Conservation (phyloP, 768 basidiomycete species). For the Russula ochroleuca region DNA sequence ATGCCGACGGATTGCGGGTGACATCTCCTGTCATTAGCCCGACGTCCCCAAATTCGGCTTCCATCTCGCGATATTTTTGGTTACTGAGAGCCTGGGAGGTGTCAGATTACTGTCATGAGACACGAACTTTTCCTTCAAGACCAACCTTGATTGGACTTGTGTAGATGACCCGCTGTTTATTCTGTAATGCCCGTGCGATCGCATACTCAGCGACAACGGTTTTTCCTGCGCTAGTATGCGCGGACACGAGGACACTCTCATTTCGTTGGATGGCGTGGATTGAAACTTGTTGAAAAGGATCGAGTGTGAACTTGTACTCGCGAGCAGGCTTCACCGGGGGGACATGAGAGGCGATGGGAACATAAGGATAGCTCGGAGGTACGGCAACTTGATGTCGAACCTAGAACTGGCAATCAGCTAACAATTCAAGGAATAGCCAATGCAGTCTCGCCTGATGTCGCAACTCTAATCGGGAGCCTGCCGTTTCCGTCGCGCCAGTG, state of each 20-base stretch:
- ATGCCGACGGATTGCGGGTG: conserved; percentile 95
- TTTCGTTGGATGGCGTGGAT: conserved; percentile 94
- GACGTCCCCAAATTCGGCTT: conserved; percentile 95
- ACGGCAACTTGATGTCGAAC: conserved; percentile 96
- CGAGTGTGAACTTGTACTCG: conserved; percentile 93
- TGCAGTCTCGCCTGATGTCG: conserved; percentile 61
- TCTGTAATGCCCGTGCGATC: conserved; percentile 91
- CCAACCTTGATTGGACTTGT: conserved; percentile 98
- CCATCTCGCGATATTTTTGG: conserved; percentile 98
- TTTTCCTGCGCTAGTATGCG: conserved; percentile 98
- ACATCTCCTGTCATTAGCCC: conserved; percentile 99
- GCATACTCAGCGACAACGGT: conserved; percentile 99
- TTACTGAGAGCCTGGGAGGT: conserved; percentile 83
- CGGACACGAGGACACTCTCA: conserved; percentile 95
- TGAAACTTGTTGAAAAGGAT: conserved; percentile 96
- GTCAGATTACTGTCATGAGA: conserved; percentile 26
- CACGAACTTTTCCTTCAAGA: conserved; percentile 26
- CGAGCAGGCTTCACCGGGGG: conserved; percentile 86
- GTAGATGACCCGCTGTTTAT: conserved; percentile 96
- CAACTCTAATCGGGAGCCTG: conserved; percentile 67
- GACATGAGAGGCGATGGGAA: conserved; percentile 87
- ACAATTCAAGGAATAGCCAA: conserved; percentile 10
- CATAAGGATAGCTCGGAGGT: conserved; percentile 85
- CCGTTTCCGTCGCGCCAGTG: conserved; percentile 59
- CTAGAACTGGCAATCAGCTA: conserved; percentile 37